Evolutionary conservation across 345 rosid genomes (phyloP).

Genomic region (Lagerstroemia speciosa): DNA sequence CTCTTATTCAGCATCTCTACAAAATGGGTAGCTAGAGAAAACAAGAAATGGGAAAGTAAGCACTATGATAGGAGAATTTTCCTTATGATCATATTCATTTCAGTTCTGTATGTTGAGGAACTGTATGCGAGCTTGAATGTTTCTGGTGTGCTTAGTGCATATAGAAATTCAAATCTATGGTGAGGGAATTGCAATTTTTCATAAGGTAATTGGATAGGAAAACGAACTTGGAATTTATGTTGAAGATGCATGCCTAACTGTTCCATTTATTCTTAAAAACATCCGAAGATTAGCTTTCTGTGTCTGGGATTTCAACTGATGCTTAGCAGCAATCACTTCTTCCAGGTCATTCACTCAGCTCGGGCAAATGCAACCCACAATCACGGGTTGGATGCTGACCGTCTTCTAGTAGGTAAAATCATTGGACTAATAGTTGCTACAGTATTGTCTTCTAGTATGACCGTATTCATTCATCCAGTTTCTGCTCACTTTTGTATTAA

Average conservation of each 20-base stretch:
- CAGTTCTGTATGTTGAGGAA: neutral
- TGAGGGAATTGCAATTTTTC: neutral
- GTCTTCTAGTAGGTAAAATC: constrained; percentile 76
- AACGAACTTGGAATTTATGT: neutral
- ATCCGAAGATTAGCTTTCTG: neutral
- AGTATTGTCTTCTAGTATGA: neutral
- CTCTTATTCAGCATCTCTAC: neutral
- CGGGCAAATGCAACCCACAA: constrained; percentile 89
- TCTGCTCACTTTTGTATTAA: neutral
- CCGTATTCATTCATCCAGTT: neutral
- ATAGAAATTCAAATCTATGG: neutral
- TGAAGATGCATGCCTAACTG: neutral
- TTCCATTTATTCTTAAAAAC: neutral
- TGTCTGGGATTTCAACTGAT: neutral
- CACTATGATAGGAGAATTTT: neutral
- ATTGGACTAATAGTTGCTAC: neutral
- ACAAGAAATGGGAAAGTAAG: neutral
- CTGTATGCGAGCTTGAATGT: neutral
- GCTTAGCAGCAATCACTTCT: neutral
- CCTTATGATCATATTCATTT: neutral
- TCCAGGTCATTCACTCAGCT: constrained; percentile 86
- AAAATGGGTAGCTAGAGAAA: neutral
- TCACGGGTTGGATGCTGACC: constrained; percentile 76
- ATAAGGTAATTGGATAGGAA: neutral
- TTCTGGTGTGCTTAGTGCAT: neutral